A percentile compares a stretch with the other conserved stretches of the same genome.
These are phyloP conservation scores for Microstegium vimineum DNA, from an alignment of 176 grass and related monocot genomes.

Conservation along the genomic window DNA sequence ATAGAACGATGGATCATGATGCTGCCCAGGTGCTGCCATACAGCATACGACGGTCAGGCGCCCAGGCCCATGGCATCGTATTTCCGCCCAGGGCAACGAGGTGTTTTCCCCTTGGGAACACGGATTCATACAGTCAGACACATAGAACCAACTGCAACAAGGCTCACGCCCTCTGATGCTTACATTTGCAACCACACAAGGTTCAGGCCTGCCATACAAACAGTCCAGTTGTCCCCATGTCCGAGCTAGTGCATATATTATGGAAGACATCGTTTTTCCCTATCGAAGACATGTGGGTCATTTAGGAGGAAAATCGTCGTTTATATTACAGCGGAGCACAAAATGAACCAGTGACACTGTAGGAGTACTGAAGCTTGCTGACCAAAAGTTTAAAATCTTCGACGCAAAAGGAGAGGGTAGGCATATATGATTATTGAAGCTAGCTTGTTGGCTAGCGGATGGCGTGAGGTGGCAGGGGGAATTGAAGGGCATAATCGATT, in stretches of 20 bases:
- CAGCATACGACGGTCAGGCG: not conserved
- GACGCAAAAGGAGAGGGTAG: not conserved
- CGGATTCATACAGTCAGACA: not conserved
- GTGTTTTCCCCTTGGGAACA: not conserved
- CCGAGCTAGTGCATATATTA: not conserved
- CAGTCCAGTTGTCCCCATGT: not conserved
- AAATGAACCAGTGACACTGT: not conserved
- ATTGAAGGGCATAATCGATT: not conserved
- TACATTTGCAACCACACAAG: constrained; percentile 16
- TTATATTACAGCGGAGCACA: not conserved
- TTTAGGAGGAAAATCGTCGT: not conserved
- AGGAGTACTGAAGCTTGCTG: not conserved
- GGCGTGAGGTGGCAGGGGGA: not conserved
- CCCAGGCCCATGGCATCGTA: not conserved
- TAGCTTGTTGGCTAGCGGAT: constrained; percentile 10
- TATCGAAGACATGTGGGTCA: not conserved
- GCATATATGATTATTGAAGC: not conserved
- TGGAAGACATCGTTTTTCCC: not conserved
- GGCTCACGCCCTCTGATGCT: not conserved
- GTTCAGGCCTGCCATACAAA: not conserved
- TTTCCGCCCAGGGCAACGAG: not conserved
- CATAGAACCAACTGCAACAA: constrained; percentile 12
- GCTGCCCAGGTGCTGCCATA: constrained; percentile 18
- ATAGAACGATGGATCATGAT: not conserved
- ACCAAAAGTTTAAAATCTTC: not conserved